Base-by-base conservation (phyloP, 2,329 filamentous ascomycete genomes). In the Exophiala aquamarina region DNA sequence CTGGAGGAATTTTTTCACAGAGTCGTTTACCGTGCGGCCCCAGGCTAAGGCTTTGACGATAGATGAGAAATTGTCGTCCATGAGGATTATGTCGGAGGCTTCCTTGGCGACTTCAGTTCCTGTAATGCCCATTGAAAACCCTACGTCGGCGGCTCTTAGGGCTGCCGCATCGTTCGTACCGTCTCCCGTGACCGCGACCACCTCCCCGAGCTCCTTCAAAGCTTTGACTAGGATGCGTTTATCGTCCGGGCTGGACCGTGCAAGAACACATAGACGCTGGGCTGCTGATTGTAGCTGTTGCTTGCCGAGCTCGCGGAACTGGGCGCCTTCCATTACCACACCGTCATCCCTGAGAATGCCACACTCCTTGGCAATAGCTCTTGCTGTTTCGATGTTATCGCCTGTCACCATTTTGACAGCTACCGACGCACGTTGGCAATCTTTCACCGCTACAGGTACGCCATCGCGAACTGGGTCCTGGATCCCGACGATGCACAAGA, bases 11-110 rank as follows among this genome's bases (percentile, higher is more conserved):
- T 84, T 83, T 72, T 88, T 87, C 59, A 88, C 85, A 2, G 85
- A 82, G 61, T 89, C 85, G 61, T 88, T 88, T 59, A 89, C 85
- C 23, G 85, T 83, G 18, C 85, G 79, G 41, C 87, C 87, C 87
- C 87, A 92, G 58, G 86, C 84, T 58, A 91, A 74, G 10, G 87
- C 87, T 68, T 89, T 89, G 55, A 92, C 84, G 52, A 91, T 92
- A n/a, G 86, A 90, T 19, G 83, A 78, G 67, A 92, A 92, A 70
- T 91, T 91, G 68, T 92, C 87, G 63, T 91, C 87, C 87, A 91
- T 90, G 11, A 92, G 74, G 58, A 92, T 89, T 52, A 92, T 92
- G 28, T 86, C 85, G 6, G 87, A 91, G 1, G 87, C 87, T 67
- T 92, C 87, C 68, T 91, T 91, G 36, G 87, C 87, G 31, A 92